Base-by-base conservation (phyloP, 192 early-diverging fungal genomes). In the Rhizoclosmatium globosum region DNA sequence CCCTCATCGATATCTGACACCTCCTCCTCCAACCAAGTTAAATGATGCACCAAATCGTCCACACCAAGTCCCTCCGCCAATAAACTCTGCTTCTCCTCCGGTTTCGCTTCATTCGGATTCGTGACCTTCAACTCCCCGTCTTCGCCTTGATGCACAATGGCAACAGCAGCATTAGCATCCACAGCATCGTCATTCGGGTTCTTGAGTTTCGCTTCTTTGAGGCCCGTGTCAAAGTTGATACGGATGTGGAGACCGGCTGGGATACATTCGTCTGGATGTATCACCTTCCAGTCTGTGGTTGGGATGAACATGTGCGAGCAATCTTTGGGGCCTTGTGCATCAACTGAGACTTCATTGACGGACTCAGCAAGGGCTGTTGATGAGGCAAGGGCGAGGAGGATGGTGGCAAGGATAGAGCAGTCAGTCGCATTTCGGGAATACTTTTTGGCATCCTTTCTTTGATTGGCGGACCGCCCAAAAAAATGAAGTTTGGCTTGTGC, bases 231-330 rank as follows among this genome's bases (percentile, higher is more conserved):
- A 61, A 78, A 71, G 68, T 84, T 74, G 15, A 84, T 81, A 15
- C 74, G 68, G 7, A 84, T 71, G 77, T 82, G 79, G 6, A 84
- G 68, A n/a, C 83, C 83, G 17, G 65, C 45, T 46, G 79, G 83
- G 21, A 84, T 44, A 47, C 76, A 76, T 70, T 84, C 79, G 48
- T 74, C 74, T 3, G 73, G 70, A 31, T 69, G 64, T 13, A 84
- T 72, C 7, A 58, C 53, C 50, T 71, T 68, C 64, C 74, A 84
- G 43, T 84, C 79, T 15, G 9, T 23, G 6, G 58, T 74, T 11
- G 72, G 72, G 19, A 74, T 45, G 31, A 74, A 74, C 58, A 74
- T 44, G 72, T 45, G 60, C 0, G 19, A 21, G 31, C 72, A 74
- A 47, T 71, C 69, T 31, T 4, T 42, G 45, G 48, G 60, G 7